Conservation (phyloP, 2,329 filamentous ascomycete genomes). For the Cladosporium sp. region DNA sequence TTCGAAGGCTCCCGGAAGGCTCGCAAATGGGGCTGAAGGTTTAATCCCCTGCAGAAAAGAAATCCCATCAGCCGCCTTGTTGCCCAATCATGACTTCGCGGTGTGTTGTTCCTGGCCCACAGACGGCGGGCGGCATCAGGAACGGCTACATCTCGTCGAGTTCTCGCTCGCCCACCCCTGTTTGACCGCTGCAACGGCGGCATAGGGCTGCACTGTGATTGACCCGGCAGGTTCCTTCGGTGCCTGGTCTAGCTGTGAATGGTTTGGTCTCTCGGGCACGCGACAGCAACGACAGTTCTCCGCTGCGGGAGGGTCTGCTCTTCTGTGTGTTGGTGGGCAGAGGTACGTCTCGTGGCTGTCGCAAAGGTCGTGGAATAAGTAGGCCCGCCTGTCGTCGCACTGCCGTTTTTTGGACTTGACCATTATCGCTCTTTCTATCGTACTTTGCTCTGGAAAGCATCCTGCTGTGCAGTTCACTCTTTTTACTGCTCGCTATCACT, state of each 20-base stretch:
- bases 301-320: conserved; percentile 16
- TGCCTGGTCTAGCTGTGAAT: conserved; percentile 13
- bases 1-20: conserved; percentile 7
- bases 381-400: conserved; percentile 23
- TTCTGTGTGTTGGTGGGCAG: conserved; percentile 16
- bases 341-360: conserved; percentile 12
- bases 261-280: conserved; percentile 11
- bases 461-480: conserved; percentile 40
- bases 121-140: conserved; percentile 11
- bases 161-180: conserved; percentile 7
- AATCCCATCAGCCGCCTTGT: conserved; percentile 11
- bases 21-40: conserved; percentile 13
- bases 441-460: conserved; percentile 33
- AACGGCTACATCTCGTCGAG: conserved; percentile 18
- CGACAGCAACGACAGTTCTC: conserved; percentile 21
- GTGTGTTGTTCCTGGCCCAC: conserved; percentile 20
- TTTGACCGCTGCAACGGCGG: conserved; percentile 15
- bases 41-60: conserved; percentile 18
- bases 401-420: conserved; percentile 22
- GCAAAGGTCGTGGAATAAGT: conserved; percentile 18
- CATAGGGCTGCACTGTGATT: conserved; percentile 27
- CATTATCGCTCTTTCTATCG: conserved; percentile 29
- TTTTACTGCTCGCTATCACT: conserved; percentile 32
- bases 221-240: conserved; percentile 19
- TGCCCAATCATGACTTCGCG: conserved; percentile 2